These are phyloP conservation scores for Creolimax fragrantissima DNA, from an alignment of 78 protist species.

Conservation along the genomic window DNA sequence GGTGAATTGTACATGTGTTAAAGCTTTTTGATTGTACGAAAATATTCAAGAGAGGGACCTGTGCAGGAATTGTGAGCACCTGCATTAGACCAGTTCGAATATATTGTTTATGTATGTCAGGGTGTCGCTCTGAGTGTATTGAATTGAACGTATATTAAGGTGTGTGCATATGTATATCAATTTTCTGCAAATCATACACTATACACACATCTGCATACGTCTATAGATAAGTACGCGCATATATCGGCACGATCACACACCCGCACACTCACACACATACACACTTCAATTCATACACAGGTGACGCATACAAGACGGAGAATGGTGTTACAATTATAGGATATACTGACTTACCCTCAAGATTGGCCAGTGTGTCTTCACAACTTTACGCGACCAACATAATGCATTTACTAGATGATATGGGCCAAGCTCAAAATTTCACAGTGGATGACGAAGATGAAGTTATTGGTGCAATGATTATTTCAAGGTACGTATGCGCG, in stretches of 20 bases:
- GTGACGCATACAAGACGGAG: conserved; percentile 6
- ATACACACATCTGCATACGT: background rate
- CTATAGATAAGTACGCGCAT: background rate
- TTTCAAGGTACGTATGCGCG: background rate
- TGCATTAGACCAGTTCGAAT: too few species aligned
- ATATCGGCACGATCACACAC: background rate
- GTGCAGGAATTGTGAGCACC: too few species aligned
- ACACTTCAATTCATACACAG: background rate
- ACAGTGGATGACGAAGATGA: conserved; percentile 66
- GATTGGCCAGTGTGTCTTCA: conserved; percentile 76
- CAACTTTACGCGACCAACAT: conserved; percentile 76
- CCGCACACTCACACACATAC: background rate
- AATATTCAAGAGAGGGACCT: too few species aligned
- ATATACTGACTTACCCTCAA: conserved; percentile 84
- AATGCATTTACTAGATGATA: conserved; percentile 48
- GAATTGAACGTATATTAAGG: background rate
- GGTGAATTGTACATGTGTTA: too few species aligned
- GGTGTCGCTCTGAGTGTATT: background rate
- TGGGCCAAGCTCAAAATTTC: conserved; percentile 40
- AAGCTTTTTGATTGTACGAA: too few species aligned
- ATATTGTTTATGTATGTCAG: background rate
- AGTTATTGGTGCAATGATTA: conserved; percentile 44
- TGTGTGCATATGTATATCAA: background rate
- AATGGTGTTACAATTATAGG: conserved; percentile 84
- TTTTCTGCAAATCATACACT: background rate